Evolutionary conservation across 2,329 filamentous ascomycete species (phyloP).

Genomic region (Aspergillus proliferans): DNA sequence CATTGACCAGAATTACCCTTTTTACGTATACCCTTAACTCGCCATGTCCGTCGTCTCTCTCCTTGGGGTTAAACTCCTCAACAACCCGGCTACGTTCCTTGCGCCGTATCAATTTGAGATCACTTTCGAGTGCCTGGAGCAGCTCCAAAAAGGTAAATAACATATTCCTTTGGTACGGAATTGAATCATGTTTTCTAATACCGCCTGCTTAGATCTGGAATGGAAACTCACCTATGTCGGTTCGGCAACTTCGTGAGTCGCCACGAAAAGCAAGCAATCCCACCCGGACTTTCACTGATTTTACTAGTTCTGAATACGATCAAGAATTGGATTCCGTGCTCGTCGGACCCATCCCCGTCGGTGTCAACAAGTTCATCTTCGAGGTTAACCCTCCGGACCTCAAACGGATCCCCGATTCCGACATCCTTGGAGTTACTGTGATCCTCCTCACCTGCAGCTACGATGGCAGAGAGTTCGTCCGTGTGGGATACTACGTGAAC

Average conservation of each 20-base stretch:
- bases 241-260: constrained; percentile 85
- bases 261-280: not conserved
- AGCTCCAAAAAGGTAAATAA: constrained; percentile 74
- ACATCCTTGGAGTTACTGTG: constrained; percentile 94
- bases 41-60: constrained; percentile 94
- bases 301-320: constrained; percentile 78
- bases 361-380: constrained; percentile 98
- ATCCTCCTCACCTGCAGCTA: constrained; percentile 95
- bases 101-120: constrained; percentile 96
- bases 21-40: constrained; percentile 16
- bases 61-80: constrained; percentile 88
- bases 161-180: not conserved
- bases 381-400: constrained; percentile 90
- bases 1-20: not conserved
- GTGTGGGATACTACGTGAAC: constrained; percentile 98
- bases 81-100: constrained; percentile 93
- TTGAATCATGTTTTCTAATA: constrained; percentile 11
- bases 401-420: constrained; percentile 82
- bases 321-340: constrained; percentile 96
- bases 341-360: constrained; percentile 93
- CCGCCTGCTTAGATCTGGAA: constrained; percentile 66
- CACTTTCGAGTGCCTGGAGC: constrained; percentile 95
- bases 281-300: constrained; percentile 14
- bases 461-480: constrained; percentile 92
- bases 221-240: constrained; percentile 99